Evolutionary conservation across 768 basidiomycete genomes (phyloP), one percentile per base, ranked within the genome.

Genomic region (Leccinum subgranulosum): DNA sequence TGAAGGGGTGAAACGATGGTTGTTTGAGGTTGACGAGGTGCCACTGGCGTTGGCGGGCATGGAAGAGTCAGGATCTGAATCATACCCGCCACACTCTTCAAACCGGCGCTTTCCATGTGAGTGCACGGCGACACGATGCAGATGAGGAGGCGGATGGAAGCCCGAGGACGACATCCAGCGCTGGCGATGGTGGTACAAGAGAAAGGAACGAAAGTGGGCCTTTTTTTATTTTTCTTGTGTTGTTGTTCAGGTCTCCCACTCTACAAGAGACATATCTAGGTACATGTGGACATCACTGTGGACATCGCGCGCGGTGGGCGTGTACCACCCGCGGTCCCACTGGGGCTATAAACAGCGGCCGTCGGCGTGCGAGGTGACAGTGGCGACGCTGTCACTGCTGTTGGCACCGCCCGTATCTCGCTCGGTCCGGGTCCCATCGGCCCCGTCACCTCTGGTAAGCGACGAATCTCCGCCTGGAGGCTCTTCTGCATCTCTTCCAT

Each of bases 1-100:
- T 25, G 56, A 23, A 2, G 67, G 15, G 14, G 65, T 27, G 21
- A 61, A 58, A 39, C 56, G 66, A 31, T 27, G 56, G 33, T 43
- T 52, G 49, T 39, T 56, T 9, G 61, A 58, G 15, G 71, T 61
- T 23, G 60, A 59, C n/a, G 65, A 60, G n/a, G 70, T 68, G 57
- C 68, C 70, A 59, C 66, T 72, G 9, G 66, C 10, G 41, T 19
- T 50, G 27, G 62, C 51, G 55, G 68, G 61, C 68, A 71, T 66
- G 63, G 71, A 39, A 51, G 59, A 23, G 59, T 67, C 56, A 43
- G 71, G 63, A 59, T 70, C 70, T 45, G 72, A 72, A 58, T 67
- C 72, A 47, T 74, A 72, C 56, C 69, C 68, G 57, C 65, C 68
- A 66, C 68, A 70, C 47, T 72, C 70, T 19, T 72, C 69, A 52